These are phyloP conservation scores for Forsythia suspensa DNA, from an alignment of 257 asterid species.

Conservation along the genomic window DNA sequence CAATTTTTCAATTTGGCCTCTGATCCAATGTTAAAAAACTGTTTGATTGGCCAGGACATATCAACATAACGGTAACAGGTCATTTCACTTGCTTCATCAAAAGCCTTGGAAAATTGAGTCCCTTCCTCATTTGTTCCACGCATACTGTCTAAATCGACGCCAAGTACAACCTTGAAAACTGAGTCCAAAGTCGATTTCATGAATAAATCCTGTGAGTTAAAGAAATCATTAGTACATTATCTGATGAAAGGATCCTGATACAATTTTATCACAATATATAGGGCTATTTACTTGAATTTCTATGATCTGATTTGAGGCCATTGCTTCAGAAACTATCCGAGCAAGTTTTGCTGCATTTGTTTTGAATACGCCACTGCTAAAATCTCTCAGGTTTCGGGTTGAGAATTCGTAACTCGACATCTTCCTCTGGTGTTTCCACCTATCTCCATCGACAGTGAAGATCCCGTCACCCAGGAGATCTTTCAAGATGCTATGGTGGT, in stretches of 20 bases:
- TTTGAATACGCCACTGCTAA: constrained; percentile 40
- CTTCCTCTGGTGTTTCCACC: constrained; percentile 45
- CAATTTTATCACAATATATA: background rate
- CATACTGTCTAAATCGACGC: constrained; percentile 55
- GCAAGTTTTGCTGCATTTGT: constrained; percentile 39
- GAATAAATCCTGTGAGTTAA: constrained; percentile 34
- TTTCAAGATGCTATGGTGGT: constrained; percentile 29
- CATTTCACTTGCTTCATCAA: constrained; percentile 54
- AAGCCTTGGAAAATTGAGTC: constrained; percentile 44
- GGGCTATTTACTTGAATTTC: constrained; percentile 23
- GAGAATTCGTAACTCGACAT: constrained; percentile 52
- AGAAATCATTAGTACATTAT: background rate
- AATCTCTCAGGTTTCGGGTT: constrained; percentile 38
- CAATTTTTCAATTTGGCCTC: constrained; percentile 48
- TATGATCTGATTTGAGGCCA: constrained; percentile 21
- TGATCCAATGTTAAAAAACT: constrained; percentile 43
- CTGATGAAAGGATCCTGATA: background rate
- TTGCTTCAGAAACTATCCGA: constrained; percentile 26
- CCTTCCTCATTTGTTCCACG: constrained; percentile 48
- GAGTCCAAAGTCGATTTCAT: constrained; percentile 60
- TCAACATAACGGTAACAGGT: constrained; percentile 54
- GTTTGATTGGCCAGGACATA: constrained; percentile 52
- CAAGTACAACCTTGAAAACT: constrained; percentile 52
- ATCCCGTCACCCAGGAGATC: constrained; percentile 54
- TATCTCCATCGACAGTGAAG: constrained; percentile 49